Evolutionary conservation across 2,329 filamentous ascomycete genomes (phyloP), one percentile per base, ranked within the genome.

Genomic region (Talaromyces piceae): DNA sequence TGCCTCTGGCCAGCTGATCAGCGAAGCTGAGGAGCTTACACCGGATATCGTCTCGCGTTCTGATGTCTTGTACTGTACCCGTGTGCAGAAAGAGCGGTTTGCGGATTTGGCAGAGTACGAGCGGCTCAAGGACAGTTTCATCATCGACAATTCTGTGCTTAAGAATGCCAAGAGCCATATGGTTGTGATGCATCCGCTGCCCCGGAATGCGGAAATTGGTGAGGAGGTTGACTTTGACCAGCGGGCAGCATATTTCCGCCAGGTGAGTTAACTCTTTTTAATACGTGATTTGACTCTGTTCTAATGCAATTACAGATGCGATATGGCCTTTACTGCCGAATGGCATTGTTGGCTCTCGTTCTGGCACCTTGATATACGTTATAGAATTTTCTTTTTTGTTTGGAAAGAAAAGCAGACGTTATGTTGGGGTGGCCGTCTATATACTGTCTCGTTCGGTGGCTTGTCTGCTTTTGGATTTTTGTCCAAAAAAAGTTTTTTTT

Each of bases 171-270:
- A 98, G 84, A 79, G 78, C 68, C 86, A 87, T 64, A 96, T 95
- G 84, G 82, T 95, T 57, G 87, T 98, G 57, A 83, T 98, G 83
- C 93, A 98, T 73, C 93, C 93, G 52, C 78, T 98, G 64, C 93
- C 93, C 37, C 81, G 93, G 64, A 97, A 97, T 65, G 83, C 86
- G 59, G 93, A 98, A 79, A 85, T 98, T 66, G 83, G 84, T 28
- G 89, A 94, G 73, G 93, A 98, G 76, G 90, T 98, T 45, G 93
- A 98, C 72, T 95, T 94, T 74, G 93, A 98, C 74, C 89, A 94
- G 68, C 78, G 93, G 61, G 93, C 93, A 53, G 91, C 93, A 51
- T 98, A 98, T 77, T 98, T 98, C 75, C 84, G 93, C 87, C 93
- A 98, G 87, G 91, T 95, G 74, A 83, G 87, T 80, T 55, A 16